phyloP scores from a whole-genome alignment of 768 basidiomycete species.

The Multifurca ochricompacta region DNA sequence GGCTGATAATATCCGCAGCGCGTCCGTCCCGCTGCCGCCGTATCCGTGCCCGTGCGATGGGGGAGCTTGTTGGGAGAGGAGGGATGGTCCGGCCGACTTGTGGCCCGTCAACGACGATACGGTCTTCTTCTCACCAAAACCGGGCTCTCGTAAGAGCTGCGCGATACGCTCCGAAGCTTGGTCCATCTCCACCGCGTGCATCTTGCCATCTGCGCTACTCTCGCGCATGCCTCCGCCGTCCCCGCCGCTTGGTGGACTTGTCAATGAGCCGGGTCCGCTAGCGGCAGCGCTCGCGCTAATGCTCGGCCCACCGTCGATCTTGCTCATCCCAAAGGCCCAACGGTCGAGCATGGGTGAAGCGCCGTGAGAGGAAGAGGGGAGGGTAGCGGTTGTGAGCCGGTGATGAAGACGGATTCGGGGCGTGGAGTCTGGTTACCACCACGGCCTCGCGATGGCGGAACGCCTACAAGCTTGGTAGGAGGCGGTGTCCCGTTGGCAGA shows the following conservation, averaged over 20 bases:
- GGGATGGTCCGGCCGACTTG: constrained; percentile 51
- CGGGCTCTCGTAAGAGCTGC: constrained; percentile 36
- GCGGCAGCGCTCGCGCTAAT: constrained; percentile 22
- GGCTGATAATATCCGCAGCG: constrained; percentile 22
- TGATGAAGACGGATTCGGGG: constrained; percentile 75
- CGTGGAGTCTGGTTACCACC: constrained; percentile 96
- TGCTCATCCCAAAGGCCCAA: constrained; percentile 88
- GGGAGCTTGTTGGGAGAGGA: constrained; percentile 67
- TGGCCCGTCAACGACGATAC: constrained; percentile 29
- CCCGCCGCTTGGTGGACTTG: constrained; percentile 23
- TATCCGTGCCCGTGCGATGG: too few species aligned
- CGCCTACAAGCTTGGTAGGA: constrained; percentile 74
- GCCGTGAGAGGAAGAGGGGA: constrained; percentile 66
- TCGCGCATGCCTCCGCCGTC: neutral
- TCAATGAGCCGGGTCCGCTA: constrained; percentile 30
- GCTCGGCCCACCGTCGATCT: constrained; percentile 51
- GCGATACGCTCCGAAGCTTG: constrained; percentile 45
- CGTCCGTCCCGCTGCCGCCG: constrained; percentile 7
- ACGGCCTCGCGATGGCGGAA: constrained; percentile 86
- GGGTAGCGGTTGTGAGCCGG: constrained; percentile 88
- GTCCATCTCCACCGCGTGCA: constrained; percentile 32
- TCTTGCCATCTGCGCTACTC: constrained; percentile 16
- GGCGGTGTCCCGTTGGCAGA: constrained; percentile 38
- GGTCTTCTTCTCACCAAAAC: constrained; percentile 33
- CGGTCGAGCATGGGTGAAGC: constrained; percentile 68